A percentile compares a stretch with the other conserved stretches of the same genome.
Conservation (phyloP, 1,284 basidiomycete species). For the Fomitiporia mediterranea region DNA sequence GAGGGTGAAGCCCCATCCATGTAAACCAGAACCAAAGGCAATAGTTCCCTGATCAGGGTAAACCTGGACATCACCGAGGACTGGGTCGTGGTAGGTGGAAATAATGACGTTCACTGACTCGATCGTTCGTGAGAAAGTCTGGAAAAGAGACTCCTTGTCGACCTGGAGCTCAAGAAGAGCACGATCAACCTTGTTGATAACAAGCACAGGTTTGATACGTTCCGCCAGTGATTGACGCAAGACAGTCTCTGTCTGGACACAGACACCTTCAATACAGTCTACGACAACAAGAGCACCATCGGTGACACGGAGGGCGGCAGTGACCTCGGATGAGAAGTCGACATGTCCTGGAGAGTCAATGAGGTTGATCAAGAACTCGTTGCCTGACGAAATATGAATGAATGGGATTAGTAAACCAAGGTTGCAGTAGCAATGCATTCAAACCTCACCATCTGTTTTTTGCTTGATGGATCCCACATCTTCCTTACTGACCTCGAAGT, state of each 20-base stretch:
- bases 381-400: conserved; percentile 46
- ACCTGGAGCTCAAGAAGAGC: conserved; percentile 99
- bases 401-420: background rate
- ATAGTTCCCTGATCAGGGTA: conserved; percentile 99
- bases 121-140: conserved; percentile 96
- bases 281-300: conserved; percentile 99
- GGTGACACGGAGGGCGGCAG: conserved; percentile 98
- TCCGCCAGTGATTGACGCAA: conserved; percentile 96
- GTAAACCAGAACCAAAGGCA: conserved; percentile 98
- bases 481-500: conserved; percentile 94
- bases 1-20: conserved; percentile 99
- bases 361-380: conserved; percentile 99
- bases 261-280: conserved; percentile 99
- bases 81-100: conserved; percentile 93
- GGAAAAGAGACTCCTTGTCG: conserved; percentile 95
- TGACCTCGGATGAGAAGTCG: conserved; percentile 99
- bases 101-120: conserved; percentile 99
- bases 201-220: conserved; percentile 99
- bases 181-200: conserved; percentile 99
- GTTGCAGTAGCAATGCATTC: background rate
- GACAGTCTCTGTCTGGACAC: conserved; percentile 99
- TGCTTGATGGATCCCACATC: conserved; percentile 85
- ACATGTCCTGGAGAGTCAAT: conserved; percentile 99
- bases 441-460: conserved; percentile 76
- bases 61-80: conserved; percentile 97